Conservation (phyloP, 164 flowering plant species). For the Magnolia officinalis region DNA sequence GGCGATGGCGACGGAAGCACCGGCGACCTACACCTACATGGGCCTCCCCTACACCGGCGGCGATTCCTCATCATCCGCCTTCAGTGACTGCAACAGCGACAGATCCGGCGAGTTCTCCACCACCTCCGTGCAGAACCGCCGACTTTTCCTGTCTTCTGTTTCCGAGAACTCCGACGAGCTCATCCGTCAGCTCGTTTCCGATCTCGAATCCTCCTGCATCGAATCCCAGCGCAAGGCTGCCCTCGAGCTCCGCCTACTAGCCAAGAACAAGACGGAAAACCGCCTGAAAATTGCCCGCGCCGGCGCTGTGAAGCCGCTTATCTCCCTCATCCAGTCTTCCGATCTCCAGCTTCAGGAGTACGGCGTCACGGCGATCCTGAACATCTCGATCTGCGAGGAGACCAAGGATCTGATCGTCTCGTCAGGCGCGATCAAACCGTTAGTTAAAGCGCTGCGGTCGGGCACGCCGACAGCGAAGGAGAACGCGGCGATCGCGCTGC, state of each 20-base stretch:
- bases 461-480: constrained; percentile 74
- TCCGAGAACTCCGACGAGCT: constrained; percentile 56
- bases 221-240: constrained; percentile 68
- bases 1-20: constrained; percentile 10
- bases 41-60: constrained; percentile 35
- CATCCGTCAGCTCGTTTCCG: constrained; percentile 52
- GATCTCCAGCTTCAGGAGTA: constrained; percentile 65
- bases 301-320: constrained; percentile 64
- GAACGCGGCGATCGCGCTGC: constrained; percentile 89
- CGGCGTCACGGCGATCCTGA: constrained; percentile 79
- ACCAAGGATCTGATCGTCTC: constrained; percentile 57
- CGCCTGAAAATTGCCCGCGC: constrained; percentile 61
- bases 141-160: constrained; percentile 41
- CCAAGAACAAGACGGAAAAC: constrained; percentile 74
- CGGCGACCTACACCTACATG: constrained; percentile 34
- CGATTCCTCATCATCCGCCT: constrained; percentile 47
- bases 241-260: constrained; percentile 65
- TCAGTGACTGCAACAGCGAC: constrained; percentile 81
- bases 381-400: constrained; percentile 74
- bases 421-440: constrained; percentile 71
- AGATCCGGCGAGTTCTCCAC: constrained; percentile 68
- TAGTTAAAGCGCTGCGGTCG: constrained; percentile 49
- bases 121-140: constrained; percentile 42
- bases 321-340: constrained; percentile 50
- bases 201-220: constrained; percentile 52